phyloP scores from a whole-genome alignment of 352 stramenopile species.

The Phytopythium sindhum region DNA sequence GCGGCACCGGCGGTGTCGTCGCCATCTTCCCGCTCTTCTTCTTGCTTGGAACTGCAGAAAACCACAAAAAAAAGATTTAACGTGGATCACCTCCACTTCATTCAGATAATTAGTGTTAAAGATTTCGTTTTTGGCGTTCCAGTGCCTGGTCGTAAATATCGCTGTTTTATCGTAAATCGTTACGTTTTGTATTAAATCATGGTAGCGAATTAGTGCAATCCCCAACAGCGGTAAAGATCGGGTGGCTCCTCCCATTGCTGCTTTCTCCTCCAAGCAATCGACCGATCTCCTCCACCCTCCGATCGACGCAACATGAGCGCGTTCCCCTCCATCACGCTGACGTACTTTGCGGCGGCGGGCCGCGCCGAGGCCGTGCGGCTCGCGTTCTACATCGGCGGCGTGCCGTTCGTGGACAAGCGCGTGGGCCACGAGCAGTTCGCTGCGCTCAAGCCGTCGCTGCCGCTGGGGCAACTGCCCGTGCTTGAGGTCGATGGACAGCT shows the following conservation, averaged over 20 bases:
- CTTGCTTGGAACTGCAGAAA: not conserved
- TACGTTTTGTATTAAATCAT: too few species aligned
- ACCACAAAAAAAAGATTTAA: not conserved
- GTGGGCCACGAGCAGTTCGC: slow-evolving; percentile 30
- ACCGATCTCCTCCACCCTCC: slow-evolving; percentile 6
- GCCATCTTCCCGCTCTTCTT: slow-evolving; percentile 3
- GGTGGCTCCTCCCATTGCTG: not conserved
- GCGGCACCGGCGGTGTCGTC: slow-evolving; percentile 19
- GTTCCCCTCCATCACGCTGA: slow-evolving; percentile 49
- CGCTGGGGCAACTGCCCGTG: slow-evolving; percentile 44
- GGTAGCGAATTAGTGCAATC: not conserved
- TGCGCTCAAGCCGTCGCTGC: slow-evolving; percentile 34
- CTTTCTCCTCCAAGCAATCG: not conserved
- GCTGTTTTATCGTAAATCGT: not conserved
- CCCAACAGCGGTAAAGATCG: not conserved
- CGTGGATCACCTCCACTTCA: not conserved
- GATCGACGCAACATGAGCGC: slow-evolving; percentile 14
- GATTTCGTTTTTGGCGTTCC: too few species aligned
- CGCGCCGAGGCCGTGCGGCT: slow-evolving; percentile 49
- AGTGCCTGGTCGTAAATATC: not conserved
- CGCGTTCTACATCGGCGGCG: slow-evolving; percentile 42
- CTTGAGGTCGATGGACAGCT: slow-evolving; percentile 52
- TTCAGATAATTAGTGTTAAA: too few species aligned
- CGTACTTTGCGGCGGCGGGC: slow-evolving; percentile 41
- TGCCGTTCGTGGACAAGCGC: slow-evolving; percentile 59